Percentiles rank a stretch among this genome's conserved stretches.
phyloP scores from a whole-genome alignment of 371 early-diverging fungal genomes.

The Actinomortierella wolfii region DNA sequence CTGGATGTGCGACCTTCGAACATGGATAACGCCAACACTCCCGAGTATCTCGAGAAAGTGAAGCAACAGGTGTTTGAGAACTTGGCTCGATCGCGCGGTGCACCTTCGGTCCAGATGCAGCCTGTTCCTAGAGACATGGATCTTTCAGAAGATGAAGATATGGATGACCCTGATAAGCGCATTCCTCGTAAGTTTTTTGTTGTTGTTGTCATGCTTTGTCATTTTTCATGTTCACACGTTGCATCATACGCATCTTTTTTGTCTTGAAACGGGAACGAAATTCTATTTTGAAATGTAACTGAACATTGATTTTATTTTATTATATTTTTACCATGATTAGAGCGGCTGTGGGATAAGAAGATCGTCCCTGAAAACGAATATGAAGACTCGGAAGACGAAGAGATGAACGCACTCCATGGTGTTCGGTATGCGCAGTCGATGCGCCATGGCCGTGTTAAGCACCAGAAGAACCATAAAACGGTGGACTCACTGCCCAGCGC shows the following conservation, averaged over 20 bases:
- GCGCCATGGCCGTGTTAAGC: constrained; percentile 20
- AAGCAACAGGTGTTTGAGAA: constrained; percentile 91
- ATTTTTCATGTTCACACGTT: neutral
- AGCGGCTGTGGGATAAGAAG: constrained; percentile 56
- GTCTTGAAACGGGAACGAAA: neutral
- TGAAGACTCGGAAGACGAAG: constrained; percentile 73
- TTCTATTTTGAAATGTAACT: neutral
- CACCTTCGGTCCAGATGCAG: constrained; percentile 97
- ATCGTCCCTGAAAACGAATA: constrained; percentile 62
- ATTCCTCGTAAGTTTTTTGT: constrained; percentile 53
- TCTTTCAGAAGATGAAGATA: constrained; percentile 52
- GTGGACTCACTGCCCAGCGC: constrained; percentile 33
- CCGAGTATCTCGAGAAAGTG: constrained; percentile 88
- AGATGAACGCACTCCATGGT: constrained; percentile 29
- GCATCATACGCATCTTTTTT: too few relatives aligned
- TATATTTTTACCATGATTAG: constrained; percentile 25
- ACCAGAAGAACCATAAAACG: constrained; percentile 6
- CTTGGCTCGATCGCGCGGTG: constrained; percentile 82
- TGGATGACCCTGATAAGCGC: constrained; percentile 54
- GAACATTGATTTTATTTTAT: neutral
- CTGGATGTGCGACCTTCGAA: constrained; percentile 93
- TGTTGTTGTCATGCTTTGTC: neutral
- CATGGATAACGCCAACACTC: constrained; percentile 95
- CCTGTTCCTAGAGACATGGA: constrained; percentile 61
- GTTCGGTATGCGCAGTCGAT: constrained; percentile 36